Evolutionary conservation across 495 filamentous ascomycete species (phyloP).

Genomic region (Hypoxylon crocopeplum): DNA sequence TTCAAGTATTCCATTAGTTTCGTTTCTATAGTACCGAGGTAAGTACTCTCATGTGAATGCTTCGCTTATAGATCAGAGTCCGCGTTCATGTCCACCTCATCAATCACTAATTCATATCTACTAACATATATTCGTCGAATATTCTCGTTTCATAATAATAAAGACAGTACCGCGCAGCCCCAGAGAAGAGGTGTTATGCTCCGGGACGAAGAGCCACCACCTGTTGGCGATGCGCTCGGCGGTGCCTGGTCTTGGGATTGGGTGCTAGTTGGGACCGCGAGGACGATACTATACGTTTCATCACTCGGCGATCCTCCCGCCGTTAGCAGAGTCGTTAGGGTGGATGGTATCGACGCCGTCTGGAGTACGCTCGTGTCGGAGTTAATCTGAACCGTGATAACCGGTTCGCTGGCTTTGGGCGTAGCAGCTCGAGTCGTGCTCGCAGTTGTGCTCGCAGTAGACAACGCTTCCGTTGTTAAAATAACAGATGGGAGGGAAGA

Average conservation of each 20-base stretch:
- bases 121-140: no score
- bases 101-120: not conserved
- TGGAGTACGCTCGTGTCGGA: constrained; percentile 22
- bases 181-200: constrained; percentile 5
- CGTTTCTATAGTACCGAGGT: no score
- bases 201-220: constrained; percentile 6
- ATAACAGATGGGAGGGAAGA: no score
- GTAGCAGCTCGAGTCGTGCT: not conserved
- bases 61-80: no score
- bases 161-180: constrained; percentile 11
- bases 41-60: no score
- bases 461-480: no score
- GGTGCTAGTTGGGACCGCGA: constrained; percentile 14
- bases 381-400: constrained; percentile 21
- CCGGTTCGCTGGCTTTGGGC: constrained; percentile 1
- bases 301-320: constrained; percentile 25
- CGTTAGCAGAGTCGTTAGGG: constrained; percentile 25
- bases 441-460: not conserved
- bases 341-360: constrained; percentile 13
- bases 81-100: no score
- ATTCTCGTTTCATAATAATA: constrained; percentile 11
- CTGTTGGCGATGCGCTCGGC: constrained; percentile 7
- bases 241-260: not conserved
- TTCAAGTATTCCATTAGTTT: no score
- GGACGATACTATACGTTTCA: constrained; percentile 13